Evolutionary conservation across 768 basidiomycete species (phyloP).

Genomic region (Daedaleopsis nitida): DNA sequence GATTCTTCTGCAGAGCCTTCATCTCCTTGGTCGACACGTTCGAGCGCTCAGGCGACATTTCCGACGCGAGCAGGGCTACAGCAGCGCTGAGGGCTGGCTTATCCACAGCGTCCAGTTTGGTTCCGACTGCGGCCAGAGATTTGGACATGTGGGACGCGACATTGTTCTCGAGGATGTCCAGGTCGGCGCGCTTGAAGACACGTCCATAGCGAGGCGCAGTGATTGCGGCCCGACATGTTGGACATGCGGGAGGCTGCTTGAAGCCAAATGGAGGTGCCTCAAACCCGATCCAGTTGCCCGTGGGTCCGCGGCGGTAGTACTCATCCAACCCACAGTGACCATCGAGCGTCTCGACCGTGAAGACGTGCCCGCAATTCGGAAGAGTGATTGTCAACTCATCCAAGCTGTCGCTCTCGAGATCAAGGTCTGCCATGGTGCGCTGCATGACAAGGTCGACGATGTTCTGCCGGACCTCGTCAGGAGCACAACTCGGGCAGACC

Average conservation of each 20-base stretch:
- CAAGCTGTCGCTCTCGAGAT: slow-evolving; percentile 38
- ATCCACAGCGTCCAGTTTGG: slow-evolving; percentile 32
- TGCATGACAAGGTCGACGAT: slow-evolving; percentile 65
- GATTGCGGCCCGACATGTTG: slow-evolving; percentile 60
- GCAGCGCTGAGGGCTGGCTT: slow-evolving; percentile 14
- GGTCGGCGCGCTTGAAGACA: slow-evolving; percentile 57
- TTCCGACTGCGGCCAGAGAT: slow-evolving; percentile 37
- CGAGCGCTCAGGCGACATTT: neutral
- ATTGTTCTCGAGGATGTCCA: slow-evolving; percentile 69
- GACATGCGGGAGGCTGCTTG: slow-evolving; percentile 55
- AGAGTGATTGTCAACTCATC: slow-evolving; percentile 63
- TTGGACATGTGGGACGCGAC: slow-evolving; percentile 53
- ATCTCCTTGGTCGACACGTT: slow-evolving; percentile 2
- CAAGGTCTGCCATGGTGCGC: slow-evolving; percentile 51
- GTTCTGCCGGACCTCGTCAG: slow-evolving; percentile 36
- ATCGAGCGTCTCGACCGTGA: slow-evolving; percentile 74
- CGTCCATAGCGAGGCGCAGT: slow-evolving; percentile 63
- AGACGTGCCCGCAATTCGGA: slow-evolving; percentile 60
- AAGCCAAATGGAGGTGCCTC: slow-evolving; percentile 42
- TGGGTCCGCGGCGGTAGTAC: slow-evolving; percentile 44
- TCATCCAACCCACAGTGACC: slow-evolving; percentile 53
- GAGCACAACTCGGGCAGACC: slow-evolving; percentile 53
- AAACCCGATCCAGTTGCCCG: slow-evolving; percentile 48
- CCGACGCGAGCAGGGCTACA: slow-evolving; percentile 7
- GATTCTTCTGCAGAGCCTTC: slow-evolving; percentile 16